Evolutionary conservation across 805 yeast genomes (phyloP).

Genomic region (Starmerella lactis-condensi): DNA sequence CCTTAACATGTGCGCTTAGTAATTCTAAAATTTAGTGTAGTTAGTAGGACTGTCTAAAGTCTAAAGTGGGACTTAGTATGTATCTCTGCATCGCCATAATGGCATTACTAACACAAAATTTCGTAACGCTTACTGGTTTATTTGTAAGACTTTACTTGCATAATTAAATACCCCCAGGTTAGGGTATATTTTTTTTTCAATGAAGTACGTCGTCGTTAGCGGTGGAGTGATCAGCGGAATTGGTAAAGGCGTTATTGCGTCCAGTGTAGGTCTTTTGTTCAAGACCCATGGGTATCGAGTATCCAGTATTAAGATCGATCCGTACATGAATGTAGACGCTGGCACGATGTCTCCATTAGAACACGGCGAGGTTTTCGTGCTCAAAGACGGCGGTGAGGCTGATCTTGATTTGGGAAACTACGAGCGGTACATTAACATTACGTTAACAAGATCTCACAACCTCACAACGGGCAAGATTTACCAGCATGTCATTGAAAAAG

Average conservation of each 20-base stretch:
- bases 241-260: constrained; percentile 95
- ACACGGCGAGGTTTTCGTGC: constrained; percentile 96
- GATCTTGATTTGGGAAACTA: constrained; percentile 96
- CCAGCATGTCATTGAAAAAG: constrained; percentile 80
- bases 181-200: constrained; percentile 18
- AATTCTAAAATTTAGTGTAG: no score
- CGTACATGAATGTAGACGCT: constrained; percentile 97
- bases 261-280: constrained; percentile 86
- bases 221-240: constrained; percentile 99
- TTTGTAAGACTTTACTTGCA: no score
- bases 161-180: neutral
- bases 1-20: no score
- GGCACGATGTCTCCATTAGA: constrained; percentile 99
- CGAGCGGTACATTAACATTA: constrained; percentile 87
- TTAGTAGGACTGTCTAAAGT: no score
- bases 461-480: constrained; percentile 97
- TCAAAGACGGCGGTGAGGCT: constrained; percentile 97
- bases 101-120: no score
- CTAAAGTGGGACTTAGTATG: no score
- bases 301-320: constrained; percentile 95
- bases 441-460: constrained; percentile 84
- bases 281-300: constrained; percentile 89
- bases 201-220: constrained; percentile 98
- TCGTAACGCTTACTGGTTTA: no score
- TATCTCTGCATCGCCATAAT: no score